A percentile compares a stretch with the other conserved stretches of the same genome.
Evolutionary conservation across 2,329 filamentous ascomycete genomes (phyloP).

Genomic region (Paramyrothecium sp.): DNA sequence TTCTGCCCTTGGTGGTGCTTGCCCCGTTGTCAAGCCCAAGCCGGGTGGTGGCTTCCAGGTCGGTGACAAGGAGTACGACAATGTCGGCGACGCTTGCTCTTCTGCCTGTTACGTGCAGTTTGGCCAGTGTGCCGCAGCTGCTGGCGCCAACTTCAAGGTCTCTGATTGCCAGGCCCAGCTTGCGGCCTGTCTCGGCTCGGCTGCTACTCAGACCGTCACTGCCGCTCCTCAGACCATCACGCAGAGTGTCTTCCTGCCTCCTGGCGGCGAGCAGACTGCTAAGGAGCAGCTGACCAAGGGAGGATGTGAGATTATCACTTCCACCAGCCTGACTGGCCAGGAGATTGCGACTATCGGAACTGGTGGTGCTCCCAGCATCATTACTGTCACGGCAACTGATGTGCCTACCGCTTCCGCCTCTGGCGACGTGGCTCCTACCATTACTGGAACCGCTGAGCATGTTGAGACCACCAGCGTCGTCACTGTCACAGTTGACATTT

Average conservation of each 20-base stretch:
- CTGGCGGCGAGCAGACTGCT: conserved; percentile 16
- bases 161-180: conserved; percentile 22
- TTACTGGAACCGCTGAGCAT: conserved; percentile 9
- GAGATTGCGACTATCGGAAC: conserved; percentile 21
- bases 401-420: conserved; percentile 7
- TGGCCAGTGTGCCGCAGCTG: conserved; percentile 15
- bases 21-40: conserved; percentile 18
- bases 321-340: conserved; percentile 20
- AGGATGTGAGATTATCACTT: conserved; percentile 19
- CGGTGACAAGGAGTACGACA: conserved; percentile 14
- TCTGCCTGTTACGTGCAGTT: conserved; percentile 23
- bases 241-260: conserved; percentile 20
- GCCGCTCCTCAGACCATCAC: conserved; percentile 14
- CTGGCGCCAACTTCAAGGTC: conserved; percentile 21
- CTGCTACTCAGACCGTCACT: conserved; percentile 17
- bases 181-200: conserved; percentile 17
- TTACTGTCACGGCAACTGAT: conserved; percentile 15
- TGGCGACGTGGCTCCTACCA: conserved; percentile 8
- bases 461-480: conserved; percentile 13
- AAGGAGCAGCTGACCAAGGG: conserved; percentile 13
- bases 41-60: conserved; percentile 17
- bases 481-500: conserved; percentile 4
- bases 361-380: conserved; percentile 14
- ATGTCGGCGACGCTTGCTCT: conserved; percentile 16
- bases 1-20: conserved; percentile 20